phyloP scores from a whole-genome alignment of 768 basidiomycete genomes.

The Pleurotus cornucopiae region DNA sequence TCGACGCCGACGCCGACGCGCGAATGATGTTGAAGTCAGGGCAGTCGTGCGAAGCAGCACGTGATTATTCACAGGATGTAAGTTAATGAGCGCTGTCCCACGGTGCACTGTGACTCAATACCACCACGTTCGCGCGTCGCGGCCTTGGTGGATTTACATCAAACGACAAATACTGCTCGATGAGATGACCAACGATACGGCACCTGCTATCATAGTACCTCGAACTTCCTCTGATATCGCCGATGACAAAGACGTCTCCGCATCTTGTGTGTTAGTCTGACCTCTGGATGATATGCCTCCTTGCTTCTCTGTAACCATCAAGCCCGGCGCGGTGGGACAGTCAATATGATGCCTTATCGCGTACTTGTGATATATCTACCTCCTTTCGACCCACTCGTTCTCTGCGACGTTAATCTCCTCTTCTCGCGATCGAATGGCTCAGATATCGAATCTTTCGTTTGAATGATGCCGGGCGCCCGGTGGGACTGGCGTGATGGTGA shows the following conservation, averaged over 20 bases:
- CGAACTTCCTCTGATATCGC: not conserved
- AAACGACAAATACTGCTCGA: not conserved
- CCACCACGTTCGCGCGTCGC: too few species aligned
- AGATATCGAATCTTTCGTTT: not conserved
- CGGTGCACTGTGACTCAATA: too few species aligned
- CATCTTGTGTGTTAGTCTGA: not conserved
- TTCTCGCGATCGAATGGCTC: not conserved
- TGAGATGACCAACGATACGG: not conserved
- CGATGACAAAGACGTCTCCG: too few species aligned
- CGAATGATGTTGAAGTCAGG: too few species aligned
- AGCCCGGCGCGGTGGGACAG: constrained; percentile 3
- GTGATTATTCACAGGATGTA: too few species aligned
- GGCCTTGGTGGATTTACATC: not conserved
- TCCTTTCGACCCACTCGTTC: not conserved
- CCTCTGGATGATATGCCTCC: not conserved
- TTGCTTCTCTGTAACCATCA: constrained; percentile 9
- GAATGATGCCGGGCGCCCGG: constrained; percentile 3
- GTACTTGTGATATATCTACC: not conserved
- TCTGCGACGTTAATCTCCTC: constrained; percentile 2
- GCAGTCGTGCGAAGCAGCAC: too few species aligned
- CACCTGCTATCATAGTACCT: not conserved
- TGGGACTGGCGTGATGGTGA: constrained; percentile 7
- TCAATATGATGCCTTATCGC: not conserved
- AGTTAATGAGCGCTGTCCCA: too few species aligned
- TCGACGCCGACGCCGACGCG: too few species aligned